phyloP scores from a whole-genome alignment of 2,329 filamentous ascomycete species.

The Ceratocystis papillata region DNA sequence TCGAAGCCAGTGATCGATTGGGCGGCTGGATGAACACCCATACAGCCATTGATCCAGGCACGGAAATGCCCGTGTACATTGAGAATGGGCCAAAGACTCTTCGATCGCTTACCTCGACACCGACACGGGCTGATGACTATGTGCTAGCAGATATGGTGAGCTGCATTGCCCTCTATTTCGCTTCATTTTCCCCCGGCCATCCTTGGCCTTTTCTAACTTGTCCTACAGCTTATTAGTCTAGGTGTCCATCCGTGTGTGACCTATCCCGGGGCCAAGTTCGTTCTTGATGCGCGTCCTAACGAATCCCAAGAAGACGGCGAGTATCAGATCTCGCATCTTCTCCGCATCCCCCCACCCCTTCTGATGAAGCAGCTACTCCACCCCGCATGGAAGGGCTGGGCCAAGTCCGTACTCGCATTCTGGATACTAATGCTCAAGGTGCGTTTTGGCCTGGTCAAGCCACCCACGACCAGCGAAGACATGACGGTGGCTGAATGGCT shows the following conservation, averaged over 20 bases:
- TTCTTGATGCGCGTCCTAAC: constrained; percentile 13
- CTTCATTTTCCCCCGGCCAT: neutral
- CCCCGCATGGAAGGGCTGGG: constrained; percentile 23
- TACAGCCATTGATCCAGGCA: constrained; percentile 39
- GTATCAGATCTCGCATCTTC: constrained; percentile 45
- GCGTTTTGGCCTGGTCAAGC: constrained; percentile 26
- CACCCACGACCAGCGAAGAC: constrained; percentile 30
- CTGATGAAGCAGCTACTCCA: constrained; percentile 18
- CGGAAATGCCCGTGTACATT: constrained; percentile 19
- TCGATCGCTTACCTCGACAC: constrained; percentile 39
- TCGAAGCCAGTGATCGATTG: constrained; percentile 49
- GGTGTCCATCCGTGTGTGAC: constrained; percentile 22
- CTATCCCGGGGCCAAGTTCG: constrained; percentile 20
- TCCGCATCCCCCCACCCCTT: constrained; percentile 31
- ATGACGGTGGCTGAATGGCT: constrained; percentile 34
- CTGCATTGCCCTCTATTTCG: neutral
- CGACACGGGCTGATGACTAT: constrained; percentile 46
- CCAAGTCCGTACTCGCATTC: constrained; percentile 19
- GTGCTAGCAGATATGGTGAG: constrained; percentile 61
- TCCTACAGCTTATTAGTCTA: constrained; percentile 18
- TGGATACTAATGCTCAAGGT: constrained; percentile 23
- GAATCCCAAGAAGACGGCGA: neutral
- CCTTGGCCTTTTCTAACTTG: neutral
- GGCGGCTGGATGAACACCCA: constrained; percentile 77
- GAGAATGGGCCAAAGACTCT: constrained; percentile 61